These are phyloP conservation scores for Chloranthus sessilifolius DNA, from an alignment of 164 flowering plant species.

Conservation along the genomic window DNA sequence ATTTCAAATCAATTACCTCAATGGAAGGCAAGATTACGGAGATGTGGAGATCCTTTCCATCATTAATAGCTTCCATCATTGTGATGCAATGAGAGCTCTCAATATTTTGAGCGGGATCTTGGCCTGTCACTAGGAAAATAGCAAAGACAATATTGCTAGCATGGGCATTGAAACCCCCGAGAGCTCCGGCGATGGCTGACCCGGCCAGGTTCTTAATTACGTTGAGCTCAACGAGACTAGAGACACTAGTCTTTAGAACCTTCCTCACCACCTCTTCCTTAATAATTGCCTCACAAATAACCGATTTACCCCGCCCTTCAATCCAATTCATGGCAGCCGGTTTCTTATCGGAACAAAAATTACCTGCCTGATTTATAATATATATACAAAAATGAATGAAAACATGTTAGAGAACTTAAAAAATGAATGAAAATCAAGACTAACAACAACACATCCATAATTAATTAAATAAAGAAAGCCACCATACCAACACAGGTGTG, in stretches of 20 bases:
- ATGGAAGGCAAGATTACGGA: slow-evolving; percentile 82
- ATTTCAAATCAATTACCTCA: slow-evolving; percentile 36
- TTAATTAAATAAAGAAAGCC: too few species aligned
- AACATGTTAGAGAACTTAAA: too few species aligned
- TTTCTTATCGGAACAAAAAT: too few species aligned
- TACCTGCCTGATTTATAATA: too few species aligned
- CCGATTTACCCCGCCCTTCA: too few species aligned
- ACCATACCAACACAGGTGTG: too few species aligned
- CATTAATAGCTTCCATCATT: slow-evolving; percentile 78
- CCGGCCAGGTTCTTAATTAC: slow-evolving; percentile 74
- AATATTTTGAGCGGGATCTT: too few species aligned
- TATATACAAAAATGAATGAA: too few species aligned
- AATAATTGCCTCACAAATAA: slow-evolving; percentile 65
- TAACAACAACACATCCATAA: too few species aligned
- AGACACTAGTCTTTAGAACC: slow-evolving; percentile 62
- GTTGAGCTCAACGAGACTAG: slow-evolving; percentile 75
- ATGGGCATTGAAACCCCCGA: slow-evolving; percentile 83
- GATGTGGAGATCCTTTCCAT: slow-evolving; percentile 64
- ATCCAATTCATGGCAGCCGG: too few species aligned
- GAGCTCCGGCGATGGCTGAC: slow-evolving; percentile 77
- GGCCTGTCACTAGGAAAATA: slow-evolving; percentile 72
- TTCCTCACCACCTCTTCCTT: slow-evolving; percentile 62
- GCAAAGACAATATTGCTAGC: slow-evolving; percentile 86
- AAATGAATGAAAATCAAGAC: too few species aligned
- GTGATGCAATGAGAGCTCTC: slow-evolving; percentile 89